A percentile compares a stretch with the other conserved stretches of the same genome.
Evolutionary conservation across 1,139 yeast species (phyloP).

Genomic region (Geotrichum fermentans): DNA sequence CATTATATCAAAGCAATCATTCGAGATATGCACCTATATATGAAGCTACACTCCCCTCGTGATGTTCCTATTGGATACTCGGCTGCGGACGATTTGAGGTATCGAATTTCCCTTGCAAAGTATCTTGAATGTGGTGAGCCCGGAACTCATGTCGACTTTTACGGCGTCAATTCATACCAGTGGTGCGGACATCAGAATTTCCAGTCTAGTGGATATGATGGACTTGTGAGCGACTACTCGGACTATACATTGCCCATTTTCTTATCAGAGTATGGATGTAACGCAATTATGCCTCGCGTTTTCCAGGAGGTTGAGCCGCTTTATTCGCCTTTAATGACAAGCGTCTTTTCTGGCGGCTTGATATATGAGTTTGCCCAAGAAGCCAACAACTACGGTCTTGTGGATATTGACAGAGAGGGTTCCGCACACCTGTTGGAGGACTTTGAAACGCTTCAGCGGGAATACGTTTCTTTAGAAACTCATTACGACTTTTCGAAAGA

Average conservation of each 20-base stretch:
- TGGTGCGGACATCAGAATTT: constrained; percentile 73
- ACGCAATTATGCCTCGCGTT: constrained; percentile 49
- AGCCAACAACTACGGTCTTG: constrained; percentile 65
- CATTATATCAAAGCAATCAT: constrained; percentile 81
- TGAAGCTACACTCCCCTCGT: constrained; percentile 61
- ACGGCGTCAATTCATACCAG: constrained; percentile 86
- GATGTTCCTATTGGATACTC: constrained; percentile 87
- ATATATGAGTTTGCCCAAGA: constrained; percentile 74
- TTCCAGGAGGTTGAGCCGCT: constrained; percentile 62
- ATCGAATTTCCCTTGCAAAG: constrained; percentile 71
- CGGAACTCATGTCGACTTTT: constrained; percentile 72
- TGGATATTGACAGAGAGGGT: constrained; percentile 44
- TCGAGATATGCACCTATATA: constrained; percentile 84
- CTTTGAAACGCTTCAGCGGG: constrained; percentile 51
- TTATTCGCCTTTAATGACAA: constrained; percentile 44
- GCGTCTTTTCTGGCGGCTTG: constrained; percentile 68
- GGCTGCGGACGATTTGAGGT: constrained; percentile 74
- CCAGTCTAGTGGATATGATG: constrained; percentile 62
- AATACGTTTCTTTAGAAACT: constrained; percentile 40
- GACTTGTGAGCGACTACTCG: constrained; percentile 53
- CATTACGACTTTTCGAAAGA: constrained; percentile 18
- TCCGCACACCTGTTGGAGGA: constrained; percentile 48
- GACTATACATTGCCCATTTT: constrained; percentile 74
- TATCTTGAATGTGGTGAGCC: constrained; percentile 69
- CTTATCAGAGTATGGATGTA: constrained; percentile 82